Evolutionary conservation across 441 rosid genomes (phyloP).

Genomic region (Biscutella laevigata): DNA sequence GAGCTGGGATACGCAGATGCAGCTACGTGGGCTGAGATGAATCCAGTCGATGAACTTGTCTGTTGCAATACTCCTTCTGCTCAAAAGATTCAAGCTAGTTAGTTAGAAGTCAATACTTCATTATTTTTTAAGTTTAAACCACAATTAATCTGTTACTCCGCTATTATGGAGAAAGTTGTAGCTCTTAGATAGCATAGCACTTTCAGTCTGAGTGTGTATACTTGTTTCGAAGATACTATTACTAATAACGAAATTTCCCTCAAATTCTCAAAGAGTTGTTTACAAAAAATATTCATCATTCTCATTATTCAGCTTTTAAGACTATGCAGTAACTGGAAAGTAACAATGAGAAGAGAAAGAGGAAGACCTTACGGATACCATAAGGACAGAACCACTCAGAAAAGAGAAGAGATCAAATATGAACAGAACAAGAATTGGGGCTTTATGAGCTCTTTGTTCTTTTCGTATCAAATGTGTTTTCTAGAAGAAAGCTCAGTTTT

Average conservation of each 20-base stretch:
- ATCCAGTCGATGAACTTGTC: constrained; percentile 51
- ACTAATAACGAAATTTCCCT: too few relatives aligned
- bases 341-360: neutral
- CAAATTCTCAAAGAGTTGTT: neutral
- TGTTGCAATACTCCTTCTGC: constrained; percentile 12
- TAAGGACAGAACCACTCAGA: constrained; percentile 53
- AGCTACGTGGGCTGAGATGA: constrained; percentile 59
- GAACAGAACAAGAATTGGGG: constrained; percentile 1
- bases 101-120: neutral
- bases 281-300: neutral
- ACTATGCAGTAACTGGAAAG: neutral
- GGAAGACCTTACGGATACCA: constrained; percentile 47
- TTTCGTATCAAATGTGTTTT: too few relatives aligned
- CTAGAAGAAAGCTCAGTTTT: too few relatives aligned
- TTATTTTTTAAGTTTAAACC: too few relatives aligned
- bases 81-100: constrained; percentile 12
- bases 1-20: constrained; percentile 77
- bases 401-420: constrained; percentile 8
- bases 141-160: too few relatives aligned
- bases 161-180: too few relatives aligned
- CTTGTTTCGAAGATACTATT: too few relatives aligned
- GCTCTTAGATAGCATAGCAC: neutral
- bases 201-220: neutral
- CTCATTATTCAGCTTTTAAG: too few relatives aligned
- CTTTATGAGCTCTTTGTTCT: neutral